Conservation (phyloP, 2,329 filamentous ascomycete species). For the Hortaea werneckii region DNA sequence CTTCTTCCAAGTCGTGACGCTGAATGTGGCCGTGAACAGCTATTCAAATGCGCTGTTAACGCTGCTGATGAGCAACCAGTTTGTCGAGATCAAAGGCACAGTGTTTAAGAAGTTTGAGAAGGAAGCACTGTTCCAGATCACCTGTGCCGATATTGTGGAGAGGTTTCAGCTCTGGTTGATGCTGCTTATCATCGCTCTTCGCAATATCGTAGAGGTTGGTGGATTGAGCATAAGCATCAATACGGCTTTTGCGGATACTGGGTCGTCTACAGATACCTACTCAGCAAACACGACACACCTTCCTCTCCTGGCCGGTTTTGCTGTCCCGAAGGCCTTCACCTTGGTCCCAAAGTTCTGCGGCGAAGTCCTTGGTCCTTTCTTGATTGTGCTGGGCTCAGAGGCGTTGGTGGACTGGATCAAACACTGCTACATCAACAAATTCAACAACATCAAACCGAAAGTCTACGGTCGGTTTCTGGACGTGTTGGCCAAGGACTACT, state of each 20-base stretch:
- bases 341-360: conserved; percentile 78
- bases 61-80: conserved; percentile 89
- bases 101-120: conserved; percentile 99
- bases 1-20: conserved; percentile 94
- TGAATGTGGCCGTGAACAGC: conserved; percentile 97
- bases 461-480: conserved; percentile 88
- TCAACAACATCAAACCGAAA: conserved; percentile 89
- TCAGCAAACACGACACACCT: conserved; percentile 38
- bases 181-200: conserved; percentile 88
- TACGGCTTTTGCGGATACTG: conserved; percentile 11
- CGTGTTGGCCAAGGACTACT: conserved; percentile 94
- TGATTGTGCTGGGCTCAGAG: conserved; percentile 89
- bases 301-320: conserved; percentile 51
- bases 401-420: conserved; percentile 97
- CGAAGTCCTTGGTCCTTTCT: conserved; percentile 82
- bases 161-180: conserved; percentile 97
- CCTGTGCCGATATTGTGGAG: conserved; percentile 93
- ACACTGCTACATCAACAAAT: conserved; percentile 95
- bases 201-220: conserved; percentile 92
- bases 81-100: conserved; percentile 96
- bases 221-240: conserved; percentile 52
- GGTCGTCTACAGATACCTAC: conserved; percentile 17
- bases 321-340: conserved; percentile 83
- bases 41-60: conserved; percentile 95
- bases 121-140: conserved; percentile 92